A percentile compares a stretch with the other conserved stretches of the same genome.
Evolutionary conservation across 2,329 filamentous ascomycete species (phyloP).

Genomic region (Diaporthe citriasiana): DNA sequence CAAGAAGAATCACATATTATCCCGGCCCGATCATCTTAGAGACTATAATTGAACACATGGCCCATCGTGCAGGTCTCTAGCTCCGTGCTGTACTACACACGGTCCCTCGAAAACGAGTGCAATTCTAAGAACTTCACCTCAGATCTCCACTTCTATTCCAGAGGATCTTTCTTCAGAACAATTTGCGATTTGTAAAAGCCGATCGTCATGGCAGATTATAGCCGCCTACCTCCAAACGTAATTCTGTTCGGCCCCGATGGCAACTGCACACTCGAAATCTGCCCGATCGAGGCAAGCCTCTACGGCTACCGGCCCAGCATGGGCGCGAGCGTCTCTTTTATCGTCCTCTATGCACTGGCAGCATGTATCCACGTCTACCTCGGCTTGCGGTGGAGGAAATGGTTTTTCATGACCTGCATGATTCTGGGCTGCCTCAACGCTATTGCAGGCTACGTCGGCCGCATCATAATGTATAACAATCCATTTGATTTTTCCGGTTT

Average conservation of each 20-base stretch:
- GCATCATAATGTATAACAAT: slow-evolving; percentile 69
- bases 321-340: slow-evolving; percentile 58
- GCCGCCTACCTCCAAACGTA: not conserved
- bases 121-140: not conserved
- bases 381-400: slow-evolving; percentile 62
- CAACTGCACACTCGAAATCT: slow-evolving; percentile 66
- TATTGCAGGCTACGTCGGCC: slow-evolving; percentile 73
- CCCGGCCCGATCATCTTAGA: not conserved
- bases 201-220: slow-evolving; percentile 7
- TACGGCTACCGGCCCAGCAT: slow-evolving; percentile 63
- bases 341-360: slow-evolving; percentile 61
- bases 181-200: not conserved
- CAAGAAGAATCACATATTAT: not conserved
- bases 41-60: not conserved
- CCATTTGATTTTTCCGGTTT: slow-evolving; percentile 72
- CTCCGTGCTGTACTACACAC: not conserved
- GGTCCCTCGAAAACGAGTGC: not conserved
- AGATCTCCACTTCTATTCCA: not conserved
- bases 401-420: slow-evolving; percentile 66
- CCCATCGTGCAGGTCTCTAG: not conserved
- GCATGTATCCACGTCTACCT: slow-evolving; percentile 61
- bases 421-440: slow-evolving; percentile 68
- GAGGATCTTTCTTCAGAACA: not conserved
- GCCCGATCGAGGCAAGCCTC: slow-evolving; percentile 60
- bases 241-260: slow-evolving; percentile 59